These are phyloP conservation scores for Penstemon newberryi DNA, from an alignment of 257 asterid genomes.

Conservation along the genomic window DNA sequence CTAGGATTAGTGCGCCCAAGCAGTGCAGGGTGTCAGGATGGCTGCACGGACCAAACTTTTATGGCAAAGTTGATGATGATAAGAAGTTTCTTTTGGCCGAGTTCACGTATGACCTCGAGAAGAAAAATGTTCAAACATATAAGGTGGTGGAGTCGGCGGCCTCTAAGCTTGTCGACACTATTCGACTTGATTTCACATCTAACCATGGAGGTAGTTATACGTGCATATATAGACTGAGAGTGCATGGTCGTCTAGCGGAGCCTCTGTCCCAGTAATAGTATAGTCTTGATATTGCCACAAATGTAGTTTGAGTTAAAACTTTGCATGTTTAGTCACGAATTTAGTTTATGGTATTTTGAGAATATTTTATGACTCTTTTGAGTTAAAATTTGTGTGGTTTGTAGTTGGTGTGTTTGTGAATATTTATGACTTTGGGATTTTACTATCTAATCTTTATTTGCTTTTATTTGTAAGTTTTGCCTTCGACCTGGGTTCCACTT, in stretches of 20 bases:
- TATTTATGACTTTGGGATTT: too few relatives aligned
- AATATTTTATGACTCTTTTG: too few relatives aligned
- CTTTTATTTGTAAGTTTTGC: too few relatives aligned
- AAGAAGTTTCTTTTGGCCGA: conserved; percentile 59
- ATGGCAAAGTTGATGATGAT: conserved; percentile 26
- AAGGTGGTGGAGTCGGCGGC: conserved; percentile 50
- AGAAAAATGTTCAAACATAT: conserved; percentile 76
- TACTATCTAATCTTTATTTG: too few relatives aligned
- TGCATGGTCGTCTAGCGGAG: conserved; percentile 66
- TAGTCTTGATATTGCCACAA: conserved; percentile 39
- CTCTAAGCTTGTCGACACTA: conserved; percentile 48
- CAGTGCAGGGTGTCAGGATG: conserved; percentile 83
- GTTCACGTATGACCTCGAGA: conserved; percentile 72
- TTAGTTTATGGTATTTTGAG: too few relatives aligned
- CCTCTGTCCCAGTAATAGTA: conserved; percentile 37
- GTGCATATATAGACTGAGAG: conserved; percentile 87
- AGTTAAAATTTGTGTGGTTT: too few relatives aligned
- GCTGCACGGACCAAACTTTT: conserved; percentile 46
- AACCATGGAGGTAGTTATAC: conserved; percentile 84
- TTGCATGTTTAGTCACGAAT: too few relatives aligned
- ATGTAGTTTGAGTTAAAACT: too few relatives aligned
- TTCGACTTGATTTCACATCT: conserved; percentile 74
- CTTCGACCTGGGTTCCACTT: too few relatives aligned
- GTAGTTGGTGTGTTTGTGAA: too few relatives aligned
- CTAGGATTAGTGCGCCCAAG: conserved; percentile 94